phyloP scores from a whole-genome alignment of 768 basidiomycete species.

The Agrocybe praecox region DNA sequence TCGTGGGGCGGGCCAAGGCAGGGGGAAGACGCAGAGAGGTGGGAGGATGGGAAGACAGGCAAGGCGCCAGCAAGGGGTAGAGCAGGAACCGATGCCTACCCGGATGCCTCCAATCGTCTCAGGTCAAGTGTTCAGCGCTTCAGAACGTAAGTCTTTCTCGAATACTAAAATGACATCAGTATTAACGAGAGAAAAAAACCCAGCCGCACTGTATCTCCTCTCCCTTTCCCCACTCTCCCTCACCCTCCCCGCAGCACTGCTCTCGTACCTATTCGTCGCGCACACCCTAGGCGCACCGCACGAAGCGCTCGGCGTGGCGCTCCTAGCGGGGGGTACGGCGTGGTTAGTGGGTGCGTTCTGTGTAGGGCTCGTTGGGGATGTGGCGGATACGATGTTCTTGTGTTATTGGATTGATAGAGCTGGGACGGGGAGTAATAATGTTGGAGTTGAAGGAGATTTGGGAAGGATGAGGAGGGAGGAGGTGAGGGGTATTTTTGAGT shows the following conservation, averaged over 20 bases:
- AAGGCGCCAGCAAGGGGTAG: not conserved
- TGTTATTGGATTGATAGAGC: constrained; percentile 55
- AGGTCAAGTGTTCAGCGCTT: not conserved
- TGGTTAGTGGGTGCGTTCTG: constrained; percentile 84
- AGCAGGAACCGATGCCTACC: constrained; percentile 37
- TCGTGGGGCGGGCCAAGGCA: not conserved
- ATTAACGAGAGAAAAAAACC: too few species aligned
- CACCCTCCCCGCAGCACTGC: constrained; percentile 79
- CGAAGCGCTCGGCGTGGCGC: constrained; percentile 72
- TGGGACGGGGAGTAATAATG: too few species aligned
- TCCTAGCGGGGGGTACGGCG: constrained; percentile 79
- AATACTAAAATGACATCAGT: too few species aligned
- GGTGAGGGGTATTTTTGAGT: constrained; percentile 45
- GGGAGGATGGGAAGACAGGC: not conserved
- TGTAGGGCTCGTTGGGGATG: constrained; percentile 78
- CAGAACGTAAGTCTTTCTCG: constrained; percentile 3
- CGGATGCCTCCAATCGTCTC: constrained; percentile 40
- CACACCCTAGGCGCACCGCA: constrained; percentile 72
- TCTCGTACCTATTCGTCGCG: constrained; percentile 88
- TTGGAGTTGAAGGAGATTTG: too few species aligned
- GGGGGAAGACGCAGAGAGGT: not conserved
- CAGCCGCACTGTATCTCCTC: constrained; percentile 71
- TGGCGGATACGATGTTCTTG: constrained; percentile 47
- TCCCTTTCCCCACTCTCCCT: constrained; percentile 78
- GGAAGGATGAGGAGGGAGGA: constrained; percentile 43